Evolutionary conservation across 139 green algal species (phyloP), one percentile per base, ranked within the genome.

Genomic region (Micromonas pusilla): DNA sequence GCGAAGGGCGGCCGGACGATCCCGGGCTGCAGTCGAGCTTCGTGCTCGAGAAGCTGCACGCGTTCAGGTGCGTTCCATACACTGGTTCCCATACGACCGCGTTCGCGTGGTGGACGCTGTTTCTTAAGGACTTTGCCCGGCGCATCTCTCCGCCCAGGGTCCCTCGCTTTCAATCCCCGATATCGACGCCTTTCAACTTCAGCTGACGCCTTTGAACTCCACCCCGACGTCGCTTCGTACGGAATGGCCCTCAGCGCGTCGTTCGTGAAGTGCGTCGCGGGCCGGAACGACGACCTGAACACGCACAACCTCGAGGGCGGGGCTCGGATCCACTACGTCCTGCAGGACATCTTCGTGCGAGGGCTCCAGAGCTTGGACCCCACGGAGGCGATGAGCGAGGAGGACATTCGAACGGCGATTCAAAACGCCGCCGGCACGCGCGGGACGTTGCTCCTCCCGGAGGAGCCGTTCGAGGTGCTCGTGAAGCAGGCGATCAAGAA

Each of bases 391-490:
- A 83, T 97, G 72, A 85, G 70, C 2, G 90, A 96, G 52, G 91
- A 91, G 9, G 89, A 92, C 52, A 91, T 97, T 39, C 83, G 87
- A 26, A 97, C 91, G 16, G 91, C 91, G 68, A 96, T 97, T 79
- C 89, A 91, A 74, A 97, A 97, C 89, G 89, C 84, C 38, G 88
- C 85, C 25, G 92, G 92, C 54, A 90, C 96, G 52, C 88, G 83
- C 34, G 91, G 90, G 71, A 88, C 84, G 26, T 84, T 96, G 76
- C 80, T 96, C 13, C 91, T 97, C 38, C 92, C 91, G 1, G 90
- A 97, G 79, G 92, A 93, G 60, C 92, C 93, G 0, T 97, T 97
- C 83, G 91, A 97, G 89, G 79, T 96, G 73, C 84, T 97, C 60
- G 90, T 92, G 36, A 84, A 91, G 2, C 83, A 78, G 33, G 36